Evolutionary conservation across 2,329 filamentous ascomycete genomes (phyloP).

Genomic region (Trichoderma lentiforme): DNA sequence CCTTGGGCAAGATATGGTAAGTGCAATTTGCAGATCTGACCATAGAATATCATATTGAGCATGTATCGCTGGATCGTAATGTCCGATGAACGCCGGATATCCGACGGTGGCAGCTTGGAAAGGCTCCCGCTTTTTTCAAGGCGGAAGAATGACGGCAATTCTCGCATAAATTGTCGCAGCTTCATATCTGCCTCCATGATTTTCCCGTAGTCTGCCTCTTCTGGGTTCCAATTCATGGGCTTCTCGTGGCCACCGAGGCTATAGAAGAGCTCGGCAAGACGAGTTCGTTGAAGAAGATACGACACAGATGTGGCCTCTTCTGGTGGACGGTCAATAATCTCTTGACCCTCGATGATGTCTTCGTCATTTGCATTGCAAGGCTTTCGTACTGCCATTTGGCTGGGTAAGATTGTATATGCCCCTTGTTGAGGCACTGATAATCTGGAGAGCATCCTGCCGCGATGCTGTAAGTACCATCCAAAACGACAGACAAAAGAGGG

Average conservation of each 20-base stretch:
- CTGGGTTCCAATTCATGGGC: slow-evolving; percentile 27
- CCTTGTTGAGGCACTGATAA: slow-evolving; percentile 35
- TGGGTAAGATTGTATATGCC: slow-evolving; percentile 35
- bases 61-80: slow-evolving; percentile 33
- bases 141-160: slow-evolving; percentile 31
- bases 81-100: slow-evolving; percentile 24
- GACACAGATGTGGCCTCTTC: slow-evolving; percentile 34
- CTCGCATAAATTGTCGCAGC: slow-evolving; percentile 28
- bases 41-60: slow-evolving; percentile 33
- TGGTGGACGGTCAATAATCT: slow-evolving; percentile 30
- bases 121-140: slow-evolving; percentile 22
- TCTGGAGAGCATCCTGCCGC: slow-evolving; percentile 35
- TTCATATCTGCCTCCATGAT: slow-evolving; percentile 34
- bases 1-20: slow-evolving; percentile 35
- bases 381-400: slow-evolving; percentile 37
- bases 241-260: slow-evolving; percentile 31
- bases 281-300: slow-evolving; percentile 37
- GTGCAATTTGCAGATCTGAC: slow-evolving; percentile 36
- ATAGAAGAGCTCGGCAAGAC: slow-evolving; percentile 37
- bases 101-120: slow-evolving; percentile 22
- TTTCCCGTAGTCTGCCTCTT: slow-evolving; percentile 32
- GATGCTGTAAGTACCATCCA: neutral
- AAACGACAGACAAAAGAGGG: neutral
- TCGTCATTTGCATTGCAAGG: slow-evolving; percentile 39
- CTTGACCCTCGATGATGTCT: slow-evolving; percentile 33